A percentile compares a stretch with the other conserved stretches of the same genome.
These are phyloP conservation scores for Pseudopithomyces chartarum DNA, from an alignment of 2,329 filamentous ascomycete species.

Conservation along the genomic window DNA sequence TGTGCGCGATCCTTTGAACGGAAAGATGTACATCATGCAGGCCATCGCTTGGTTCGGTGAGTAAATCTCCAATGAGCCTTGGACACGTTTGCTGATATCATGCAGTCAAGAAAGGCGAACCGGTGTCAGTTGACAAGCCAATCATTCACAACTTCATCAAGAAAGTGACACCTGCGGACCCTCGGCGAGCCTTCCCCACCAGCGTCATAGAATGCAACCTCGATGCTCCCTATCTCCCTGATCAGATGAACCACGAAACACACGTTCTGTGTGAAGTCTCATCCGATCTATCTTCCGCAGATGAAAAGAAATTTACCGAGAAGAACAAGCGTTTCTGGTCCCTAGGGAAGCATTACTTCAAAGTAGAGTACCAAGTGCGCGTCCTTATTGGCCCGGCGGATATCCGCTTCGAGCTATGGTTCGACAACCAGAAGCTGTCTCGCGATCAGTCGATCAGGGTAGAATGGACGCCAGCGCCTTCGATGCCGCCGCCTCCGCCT, in stretches of 20 bases:
- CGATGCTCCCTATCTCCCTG: slow-evolving; percentile 28
- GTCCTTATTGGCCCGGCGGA: slow-evolving; percentile 47
- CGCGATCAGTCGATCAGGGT: slow-evolving; percentile 43
- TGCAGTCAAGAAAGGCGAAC: slow-evolving; percentile 40
- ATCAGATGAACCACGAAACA: slow-evolving; percentile 37
- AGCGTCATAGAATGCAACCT: slow-evolving; percentile 35
- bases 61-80: neutral
- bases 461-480: slow-evolving; percentile 34
- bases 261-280: slow-evolving; percentile 44
- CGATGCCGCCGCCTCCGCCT: slow-evolving; percentile 12
- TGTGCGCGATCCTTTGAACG: slow-evolving; percentile 36
- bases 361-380: slow-evolving; percentile 43
- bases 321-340: slow-evolving; percentile 46
- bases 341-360: slow-evolving; percentile 37
- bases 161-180: slow-evolving; percentile 38
- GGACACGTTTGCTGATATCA: neutral
- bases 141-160: slow-evolving; percentile 42
- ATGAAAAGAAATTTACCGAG: slow-evolving; percentile 40
- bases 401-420: slow-evolving; percentile 47
- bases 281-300: slow-evolving; percentile 35
- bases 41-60: slow-evolving; percentile 43
- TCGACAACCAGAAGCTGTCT: slow-evolving; percentile 41
- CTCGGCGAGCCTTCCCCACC: slow-evolving; percentile 37
- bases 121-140: slow-evolving; percentile 37
- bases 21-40: slow-evolving; percentile 42